A percentile compares a stretch with the other conserved stretches of the same genome.
Conservation (phyloP, 2,329 filamentous ascomycete genomes). For the Geoglossum cookeanum region DNA sequence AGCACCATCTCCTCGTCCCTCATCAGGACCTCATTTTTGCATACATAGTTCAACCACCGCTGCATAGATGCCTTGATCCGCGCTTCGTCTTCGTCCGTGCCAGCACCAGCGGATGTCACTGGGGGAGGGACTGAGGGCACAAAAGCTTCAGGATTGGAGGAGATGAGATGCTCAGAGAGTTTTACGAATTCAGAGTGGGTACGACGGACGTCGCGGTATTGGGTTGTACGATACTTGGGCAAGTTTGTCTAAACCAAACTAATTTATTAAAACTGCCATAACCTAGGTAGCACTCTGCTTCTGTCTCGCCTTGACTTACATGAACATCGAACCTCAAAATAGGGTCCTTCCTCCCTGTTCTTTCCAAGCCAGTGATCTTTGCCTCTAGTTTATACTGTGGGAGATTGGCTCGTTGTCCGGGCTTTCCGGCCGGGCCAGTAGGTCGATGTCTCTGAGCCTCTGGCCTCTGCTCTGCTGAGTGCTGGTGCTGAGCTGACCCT, state of each 20-base stretch:
- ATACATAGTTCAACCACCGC: constrained; percentile 87
- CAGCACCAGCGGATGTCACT: constrained; percentile 82
- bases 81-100: constrained; percentile 86
- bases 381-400: constrained; percentile 74
- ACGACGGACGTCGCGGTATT: constrained; percentile 91
- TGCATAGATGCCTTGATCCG: constrained; percentile 81
- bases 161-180: constrained; percentile 88
- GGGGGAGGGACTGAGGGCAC: constrained; percentile 90
- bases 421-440: constrained; percentile 13
- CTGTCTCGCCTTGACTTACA: constrained; percentile 32
- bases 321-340: constrained; percentile 92
- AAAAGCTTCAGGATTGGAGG: constrained; percentile 88
- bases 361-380: constrained; percentile 84
- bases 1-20: constrained; percentile 92
- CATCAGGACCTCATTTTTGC: constrained; percentile 80
- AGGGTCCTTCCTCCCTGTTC: constrained; percentile 87
- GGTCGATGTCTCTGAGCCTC: constrained; percentile 14
- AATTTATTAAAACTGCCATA: constrained; percentile 6
- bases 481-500: constrained; percentile 13
- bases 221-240: constrained; percentile 92
- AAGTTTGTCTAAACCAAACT: constrained; percentile 66
- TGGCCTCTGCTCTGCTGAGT: constrained; percentile 12
- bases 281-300: neutral
- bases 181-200: constrained; percentile 93
- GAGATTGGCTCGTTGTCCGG: constrained; percentile 18